phyloP scores from a whole-genome alignment of 1,284 basidiomycete genomes.

The Kalmanozyma brasiliensis region DNA sequence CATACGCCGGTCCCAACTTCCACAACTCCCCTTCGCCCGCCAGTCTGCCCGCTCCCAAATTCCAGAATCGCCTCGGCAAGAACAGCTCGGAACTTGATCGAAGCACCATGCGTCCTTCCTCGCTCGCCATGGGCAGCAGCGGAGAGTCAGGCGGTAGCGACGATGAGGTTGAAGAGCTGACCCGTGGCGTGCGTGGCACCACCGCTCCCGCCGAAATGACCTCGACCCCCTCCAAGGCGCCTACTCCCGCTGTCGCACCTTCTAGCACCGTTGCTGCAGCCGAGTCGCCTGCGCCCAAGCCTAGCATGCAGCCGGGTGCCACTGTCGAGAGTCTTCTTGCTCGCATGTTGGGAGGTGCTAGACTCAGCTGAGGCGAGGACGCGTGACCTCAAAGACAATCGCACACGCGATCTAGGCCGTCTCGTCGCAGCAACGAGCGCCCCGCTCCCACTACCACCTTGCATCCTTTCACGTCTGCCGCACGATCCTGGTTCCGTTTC shows the following conservation, averaged over 20 bases:
- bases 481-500: slow-evolving; percentile 4
- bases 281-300: slow-evolving; percentile 30
- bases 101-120: slow-evolving; percentile 23
- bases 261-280: slow-evolving; percentile 12
- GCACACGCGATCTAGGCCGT: no score
- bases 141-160: slow-evolving; percentile 39
- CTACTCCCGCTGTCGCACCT: slow-evolving; percentile 19
- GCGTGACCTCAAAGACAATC: no score
- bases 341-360: slow-evolving; percentile 52
- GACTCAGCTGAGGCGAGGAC: slow-evolving; percentile 16
- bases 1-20: slow-evolving; percentile 63
- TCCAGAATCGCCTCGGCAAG: slow-evolving; percentile 42
- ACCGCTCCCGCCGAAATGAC: slow-evolving; percentile 51
- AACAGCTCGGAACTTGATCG: slow-evolving; percentile 35
- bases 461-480: background rate
- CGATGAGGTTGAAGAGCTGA: slow-evolving; percentile 32
- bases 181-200: slow-evolving; percentile 37
- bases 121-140: slow-evolving; percentile 34
- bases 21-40: slow-evolving; percentile 63
- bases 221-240: slow-evolving; percentile 28
- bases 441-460: background rate
- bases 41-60: slow-evolving; percentile 59
- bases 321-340: slow-evolving; percentile 55
- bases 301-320: slow-evolving; percentile 40
- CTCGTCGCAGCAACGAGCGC: no score